phyloP scores from a whole-genome alignment of 2,329 filamentous ascomycete genomes.

The Cordyceps militaris region DNA sequence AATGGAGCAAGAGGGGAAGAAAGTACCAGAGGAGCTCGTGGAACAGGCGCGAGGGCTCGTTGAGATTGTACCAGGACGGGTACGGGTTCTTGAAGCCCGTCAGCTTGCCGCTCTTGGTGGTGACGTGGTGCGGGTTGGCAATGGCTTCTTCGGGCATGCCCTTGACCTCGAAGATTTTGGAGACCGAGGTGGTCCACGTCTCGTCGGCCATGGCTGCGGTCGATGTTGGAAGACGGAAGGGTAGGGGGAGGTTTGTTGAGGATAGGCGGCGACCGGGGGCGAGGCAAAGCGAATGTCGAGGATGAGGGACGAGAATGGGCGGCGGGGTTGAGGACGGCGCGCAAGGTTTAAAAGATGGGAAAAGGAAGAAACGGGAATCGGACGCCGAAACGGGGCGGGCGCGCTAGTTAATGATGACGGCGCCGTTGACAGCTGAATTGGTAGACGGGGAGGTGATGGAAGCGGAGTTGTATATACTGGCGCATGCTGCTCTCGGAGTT shows the following conservation, averaged over 20 bases:
- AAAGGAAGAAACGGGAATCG: neutral
- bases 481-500: neutral
- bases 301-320: neutral
- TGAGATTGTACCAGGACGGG: conserved; percentile 33
- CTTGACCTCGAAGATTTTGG: conserved; percentile 7
- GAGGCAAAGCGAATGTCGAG: neutral
- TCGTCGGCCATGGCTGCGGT: neutral
- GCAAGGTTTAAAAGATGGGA: neutral
- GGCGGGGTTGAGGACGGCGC: neutral
- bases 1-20: neutral
- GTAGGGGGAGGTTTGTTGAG: neutral
- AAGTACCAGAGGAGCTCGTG: conserved; percentile 4
- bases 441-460: neutral
- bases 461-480: neutral
- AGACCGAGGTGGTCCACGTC: conserved; percentile 7
- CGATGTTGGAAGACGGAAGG: neutral
- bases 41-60: conserved; percentile 14
- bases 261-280: neutral
- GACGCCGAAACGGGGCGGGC: neutral
- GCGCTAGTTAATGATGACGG: neutral
- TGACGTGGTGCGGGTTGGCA: conserved; percentile 42
- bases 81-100: conserved; percentile 45
- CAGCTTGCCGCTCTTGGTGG: conserved; percentile 29
- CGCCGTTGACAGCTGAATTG: neutral
- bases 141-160: conserved; percentile 35